Conservation (phyloP, 2,329 filamentous ascomycete species). For the Mycogone perniciosa region DNA sequence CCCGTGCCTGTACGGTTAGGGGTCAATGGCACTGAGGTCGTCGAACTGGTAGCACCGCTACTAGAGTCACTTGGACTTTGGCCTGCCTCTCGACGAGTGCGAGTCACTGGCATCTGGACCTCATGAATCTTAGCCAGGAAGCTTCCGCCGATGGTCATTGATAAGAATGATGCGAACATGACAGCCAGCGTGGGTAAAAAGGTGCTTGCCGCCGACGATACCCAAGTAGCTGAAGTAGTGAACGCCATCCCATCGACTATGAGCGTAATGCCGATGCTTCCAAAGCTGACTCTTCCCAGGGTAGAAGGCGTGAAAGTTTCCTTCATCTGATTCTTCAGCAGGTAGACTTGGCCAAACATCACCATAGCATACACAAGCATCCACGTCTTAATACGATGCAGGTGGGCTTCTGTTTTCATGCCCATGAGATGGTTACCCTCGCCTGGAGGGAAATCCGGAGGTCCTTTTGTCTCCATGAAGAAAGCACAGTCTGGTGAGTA, state of each 20-base stretch:
- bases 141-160: conserved; percentile 50
- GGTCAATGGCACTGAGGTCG: conserved; percentile 20
- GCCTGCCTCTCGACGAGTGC: conserved; percentile 40
- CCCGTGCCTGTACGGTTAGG: conserved; percentile 22
- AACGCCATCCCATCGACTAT: conserved; percentile 57
- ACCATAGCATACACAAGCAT: conserved; percentile 49
- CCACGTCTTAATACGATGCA: conserved; percentile 53
- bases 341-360: conserved; percentile 54
- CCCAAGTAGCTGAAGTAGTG: conserved; percentile 49
- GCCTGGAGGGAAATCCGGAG: conserved; percentile 45
- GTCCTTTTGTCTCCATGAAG: conserved; percentile 59
- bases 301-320: conserved; percentile 63
- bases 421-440: conserved; percentile 53
- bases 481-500: conserved; percentile 65
- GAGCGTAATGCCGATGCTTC: conserved; percentile 55
- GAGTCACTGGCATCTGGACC: conserved; percentile 49
- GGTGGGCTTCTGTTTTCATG: conserved; percentile 54
- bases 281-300: conserved; percentile 59
- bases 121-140: conserved; percentile 56
- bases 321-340: conserved; percentile 59
- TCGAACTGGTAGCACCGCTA: conserved; percentile 19
- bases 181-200: conserved; percentile 52
- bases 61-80: conserved; percentile 15
- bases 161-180: conserved; percentile 46
- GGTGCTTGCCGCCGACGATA: conserved; percentile 47